phyloP scores from a whole-genome alignment of 176 grass and related monocot species.

The Musa troglodytarum region DNA sequence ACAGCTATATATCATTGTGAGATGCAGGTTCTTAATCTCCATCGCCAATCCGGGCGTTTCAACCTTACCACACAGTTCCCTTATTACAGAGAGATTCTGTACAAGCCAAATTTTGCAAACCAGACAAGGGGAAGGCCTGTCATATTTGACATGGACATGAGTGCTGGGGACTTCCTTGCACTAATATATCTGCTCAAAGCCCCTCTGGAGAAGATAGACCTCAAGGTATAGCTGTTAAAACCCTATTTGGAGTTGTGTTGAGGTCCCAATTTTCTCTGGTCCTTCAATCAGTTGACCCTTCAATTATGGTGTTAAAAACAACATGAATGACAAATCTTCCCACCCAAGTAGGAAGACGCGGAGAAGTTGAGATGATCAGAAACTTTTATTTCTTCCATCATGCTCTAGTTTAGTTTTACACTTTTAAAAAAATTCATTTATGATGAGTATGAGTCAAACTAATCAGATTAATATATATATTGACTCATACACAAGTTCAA shows the following conservation, averaged over 20 bases:
- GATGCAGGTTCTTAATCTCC: conserved; percentile 50
- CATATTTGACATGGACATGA: conserved; percentile 81
- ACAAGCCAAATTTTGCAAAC: conserved; percentile 32
- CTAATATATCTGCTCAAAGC: conserved; percentile 67
- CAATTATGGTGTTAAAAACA: too few species aligned
- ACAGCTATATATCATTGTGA: not conserved
- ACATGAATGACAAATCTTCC: too few species aligned
- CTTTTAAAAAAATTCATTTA: too few species aligned
- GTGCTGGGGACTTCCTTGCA: conserved; percentile 71
- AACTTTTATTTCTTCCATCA: too few species aligned
- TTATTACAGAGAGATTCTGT: conserved; percentile 46
- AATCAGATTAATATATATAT: too few species aligned
- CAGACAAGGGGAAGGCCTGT: conserved; percentile 39
- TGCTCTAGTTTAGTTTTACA: too few species aligned
- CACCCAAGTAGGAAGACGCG: too few species aligned
- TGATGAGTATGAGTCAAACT: too few species aligned
- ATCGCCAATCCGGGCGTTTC: conserved; percentile 41
- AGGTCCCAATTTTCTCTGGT: too few species aligned
- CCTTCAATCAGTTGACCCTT: too few species aligned
- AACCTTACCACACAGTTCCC: conserved; percentile 45
- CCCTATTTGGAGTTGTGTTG: not conserved
- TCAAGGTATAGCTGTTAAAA: conserved; percentile 38
- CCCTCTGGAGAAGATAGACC: conserved; percentile 43
- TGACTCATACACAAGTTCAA: too few species aligned
- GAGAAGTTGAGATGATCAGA: too few species aligned